These are phyloP conservation scores for Aspergillus mulundensis DNA, from an alignment of 495 filamentous ascomycete species.

Conservation along the genomic window DNA sequence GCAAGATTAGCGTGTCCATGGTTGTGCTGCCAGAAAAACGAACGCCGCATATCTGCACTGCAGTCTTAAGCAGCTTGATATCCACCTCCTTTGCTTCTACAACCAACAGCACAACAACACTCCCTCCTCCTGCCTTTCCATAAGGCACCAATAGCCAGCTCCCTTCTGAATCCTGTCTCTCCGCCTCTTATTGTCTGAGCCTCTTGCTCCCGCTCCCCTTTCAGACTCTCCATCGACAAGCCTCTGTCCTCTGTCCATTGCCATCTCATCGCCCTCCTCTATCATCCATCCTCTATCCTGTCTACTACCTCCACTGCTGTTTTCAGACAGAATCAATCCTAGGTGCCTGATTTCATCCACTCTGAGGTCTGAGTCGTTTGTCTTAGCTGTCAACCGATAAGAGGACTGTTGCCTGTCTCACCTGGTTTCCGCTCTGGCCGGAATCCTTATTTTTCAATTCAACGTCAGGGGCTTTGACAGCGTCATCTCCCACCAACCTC, in stretches of 20 bases:
- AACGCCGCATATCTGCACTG: slow-evolving; percentile 10
- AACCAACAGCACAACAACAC: neutral
- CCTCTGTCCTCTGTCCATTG: neutral
- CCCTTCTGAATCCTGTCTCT: slow-evolving; percentile 1
- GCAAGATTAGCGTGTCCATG: slow-evolving; percentile 11
- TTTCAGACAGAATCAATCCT: neutral
- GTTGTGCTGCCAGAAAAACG: slow-evolving; percentile 13
- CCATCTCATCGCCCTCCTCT: neutral
- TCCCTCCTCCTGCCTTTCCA: neutral
- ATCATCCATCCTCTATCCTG: too few relatives aligned
- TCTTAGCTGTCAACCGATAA: slow-evolving; percentile 3
- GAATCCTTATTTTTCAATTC: neutral
- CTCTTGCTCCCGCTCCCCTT: neutral
- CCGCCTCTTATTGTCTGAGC: neutral
- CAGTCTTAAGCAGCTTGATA: slow-evolving; percentile 13
- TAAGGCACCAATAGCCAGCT: neutral
- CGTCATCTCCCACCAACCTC: neutral
- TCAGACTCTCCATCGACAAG: neutral
- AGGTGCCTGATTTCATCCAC: neutral
- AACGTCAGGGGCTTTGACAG: neutral
- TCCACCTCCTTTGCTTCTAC: slow-evolving; percentile 4
- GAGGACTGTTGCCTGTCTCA: slow-evolving; percentile 8
- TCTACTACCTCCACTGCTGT: neutral
- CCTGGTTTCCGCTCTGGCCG: slow-evolving; percentile 3
- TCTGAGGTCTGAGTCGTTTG: slow-evolving; percentile 2